phyloP scores from a whole-genome alignment of 1,139 yeast species.

The Geotrichum macrosporum region DNA sequence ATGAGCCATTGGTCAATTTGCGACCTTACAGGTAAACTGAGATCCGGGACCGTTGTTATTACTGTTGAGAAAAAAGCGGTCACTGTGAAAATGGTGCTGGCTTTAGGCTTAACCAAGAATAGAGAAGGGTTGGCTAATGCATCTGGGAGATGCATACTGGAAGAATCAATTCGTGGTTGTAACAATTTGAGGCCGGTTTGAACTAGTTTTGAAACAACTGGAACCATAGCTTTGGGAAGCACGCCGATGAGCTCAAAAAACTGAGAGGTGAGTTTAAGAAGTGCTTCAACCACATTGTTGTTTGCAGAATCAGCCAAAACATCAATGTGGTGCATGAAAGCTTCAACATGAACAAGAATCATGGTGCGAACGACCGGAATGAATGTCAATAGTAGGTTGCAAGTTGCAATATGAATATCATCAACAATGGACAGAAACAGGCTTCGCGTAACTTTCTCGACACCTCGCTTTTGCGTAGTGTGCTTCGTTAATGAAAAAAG shows the following conservation, averaged over 20 bases:
- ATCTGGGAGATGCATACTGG: conserved; percentile 54
- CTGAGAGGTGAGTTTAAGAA: conserved; percentile 24
- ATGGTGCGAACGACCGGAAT: conserved; percentile 26
- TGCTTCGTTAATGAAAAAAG: conserved; percentile 27
- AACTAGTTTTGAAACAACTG: conserved; percentile 23
- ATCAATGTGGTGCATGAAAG: conserved; percentile 28
- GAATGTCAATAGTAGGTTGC: conserved; percentile 23
- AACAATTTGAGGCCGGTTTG: conserved; percentile 27
- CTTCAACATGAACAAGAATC: conserved; percentile 30
- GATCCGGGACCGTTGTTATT: conserved; percentile 45
- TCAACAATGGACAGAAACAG: conserved; percentile 26
- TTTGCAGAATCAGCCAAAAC: conserved; percentile 22
- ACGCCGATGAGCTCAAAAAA: conserved; percentile 22
- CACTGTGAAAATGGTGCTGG: conserved; percentile 40
- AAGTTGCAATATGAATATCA: conserved; percentile 25
- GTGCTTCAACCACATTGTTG: conserved; percentile 15
- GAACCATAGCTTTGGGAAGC: conserved; percentile 23
- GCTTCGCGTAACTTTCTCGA: conserved; percentile 25
- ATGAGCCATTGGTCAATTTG: conserved; percentile 57
- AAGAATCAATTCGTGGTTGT: conserved; percentile 41
- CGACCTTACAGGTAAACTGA: conserved; percentile 62
- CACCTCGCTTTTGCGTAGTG: conserved; percentile 23
- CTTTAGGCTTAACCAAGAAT: conserved; percentile 47
- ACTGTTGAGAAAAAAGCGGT: conserved; percentile 49
- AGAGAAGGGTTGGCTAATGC: conserved; percentile 62